Evolutionary conservation across 106 monocot species (phyloP).

Genomic region (Phalaenopsis equestris): DNA sequence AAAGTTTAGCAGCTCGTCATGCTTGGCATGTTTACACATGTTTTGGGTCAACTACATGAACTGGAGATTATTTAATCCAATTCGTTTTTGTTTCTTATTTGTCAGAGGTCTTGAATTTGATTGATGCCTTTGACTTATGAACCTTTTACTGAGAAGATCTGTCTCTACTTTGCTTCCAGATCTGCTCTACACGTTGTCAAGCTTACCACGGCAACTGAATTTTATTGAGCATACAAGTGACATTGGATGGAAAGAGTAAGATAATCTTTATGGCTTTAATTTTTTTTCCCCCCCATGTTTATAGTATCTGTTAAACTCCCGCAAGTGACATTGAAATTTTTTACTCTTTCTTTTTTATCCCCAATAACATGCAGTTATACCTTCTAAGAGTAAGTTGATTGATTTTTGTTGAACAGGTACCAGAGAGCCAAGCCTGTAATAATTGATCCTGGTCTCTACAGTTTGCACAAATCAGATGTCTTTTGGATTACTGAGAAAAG

Average conservation of each 20-base stretch:
- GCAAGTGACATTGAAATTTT: background rate
- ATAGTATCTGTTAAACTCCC: background rate
- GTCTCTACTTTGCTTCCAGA: constrained; percentile 23
- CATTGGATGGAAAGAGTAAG: constrained; percentile 63
- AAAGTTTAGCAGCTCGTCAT: background rate
- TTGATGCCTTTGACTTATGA: background rate
- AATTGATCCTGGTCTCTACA: constrained; percentile 64
- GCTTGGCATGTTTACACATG: background rate
- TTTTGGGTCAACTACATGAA: background rate
- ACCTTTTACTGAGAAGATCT: background rate
- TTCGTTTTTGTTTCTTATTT: constrained; percentile 1
- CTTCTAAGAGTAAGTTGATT: background rate
- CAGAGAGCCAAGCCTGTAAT: constrained; percentile 68
- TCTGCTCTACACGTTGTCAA: constrained; percentile 41
- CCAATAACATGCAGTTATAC: too few relatives aligned
- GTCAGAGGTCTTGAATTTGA: background rate
- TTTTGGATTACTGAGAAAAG: constrained; percentile 58
- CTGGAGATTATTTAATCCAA: background rate
- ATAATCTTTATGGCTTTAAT: background rate
- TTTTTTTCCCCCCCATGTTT: background rate
- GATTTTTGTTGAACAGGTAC: constrained; percentile 15
- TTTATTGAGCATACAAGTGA: constrained; percentile 70
- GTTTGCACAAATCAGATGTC: constrained; percentile 49
- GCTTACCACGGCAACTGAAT: constrained; percentile 45
- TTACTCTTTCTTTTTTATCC: too few relatives aligned